These are phyloP conservation scores for Ganoderma lucidum DNA, from an alignment of 1,284 basidiomycete species.

Conservation along the genomic window DNA sequence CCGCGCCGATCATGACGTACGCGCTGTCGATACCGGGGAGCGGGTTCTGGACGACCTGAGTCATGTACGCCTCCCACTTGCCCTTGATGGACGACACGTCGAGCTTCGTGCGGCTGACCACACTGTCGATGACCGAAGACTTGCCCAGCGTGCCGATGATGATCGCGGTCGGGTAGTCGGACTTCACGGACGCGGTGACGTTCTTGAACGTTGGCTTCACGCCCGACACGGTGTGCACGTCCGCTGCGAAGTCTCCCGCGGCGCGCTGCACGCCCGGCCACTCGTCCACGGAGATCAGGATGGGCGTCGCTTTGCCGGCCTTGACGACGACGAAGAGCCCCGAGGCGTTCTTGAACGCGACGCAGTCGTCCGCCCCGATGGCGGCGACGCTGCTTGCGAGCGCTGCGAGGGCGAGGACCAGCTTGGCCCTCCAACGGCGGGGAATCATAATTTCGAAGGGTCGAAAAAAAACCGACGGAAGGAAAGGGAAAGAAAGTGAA, in stretches of 20 bases:
- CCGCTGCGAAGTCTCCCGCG: slow-evolving; percentile 65
- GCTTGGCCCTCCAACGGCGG: slow-evolving; percentile 4
- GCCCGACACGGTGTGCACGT: slow-evolving; percentile 68
- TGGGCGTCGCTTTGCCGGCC: slow-evolving; percentile 53
- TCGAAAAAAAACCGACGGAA: slow-evolving; percentile 15
- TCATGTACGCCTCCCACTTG: slow-evolving; percentile 70
- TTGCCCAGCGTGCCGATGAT: slow-evolving; percentile 72
- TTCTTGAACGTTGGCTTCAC: slow-evolving; percentile 56
- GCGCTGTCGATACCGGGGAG: slow-evolving; percentile 64
- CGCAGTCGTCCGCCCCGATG: slow-evolving; percentile 45
- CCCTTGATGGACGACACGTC: slow-evolving; percentile 65
- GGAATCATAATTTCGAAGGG: background rate
- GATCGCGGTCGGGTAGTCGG: slow-evolving; percentile 49
- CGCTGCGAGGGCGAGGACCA: slow-evolving; percentile 17
- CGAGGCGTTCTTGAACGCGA: slow-evolving; percentile 40
- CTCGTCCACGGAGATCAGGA: slow-evolving; percentile 63
- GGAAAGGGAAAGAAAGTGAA: background rate
- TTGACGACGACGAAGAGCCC: slow-evolving; percentile 48
- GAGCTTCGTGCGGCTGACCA: slow-evolving; percentile 59
- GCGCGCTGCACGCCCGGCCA: slow-evolving; percentile 73
- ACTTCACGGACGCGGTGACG: slow-evolving; percentile 42
- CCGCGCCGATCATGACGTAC: slow-evolving; percentile 72
- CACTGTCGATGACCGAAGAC: slow-evolving; percentile 61
- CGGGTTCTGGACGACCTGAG: slow-evolving; percentile 60
- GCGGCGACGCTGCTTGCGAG: slow-evolving; percentile 31